Evolutionary conservation across 2,329 filamentous ascomycete species (phyloP).

Genomic region (Didymellaceae sp.): DNA sequence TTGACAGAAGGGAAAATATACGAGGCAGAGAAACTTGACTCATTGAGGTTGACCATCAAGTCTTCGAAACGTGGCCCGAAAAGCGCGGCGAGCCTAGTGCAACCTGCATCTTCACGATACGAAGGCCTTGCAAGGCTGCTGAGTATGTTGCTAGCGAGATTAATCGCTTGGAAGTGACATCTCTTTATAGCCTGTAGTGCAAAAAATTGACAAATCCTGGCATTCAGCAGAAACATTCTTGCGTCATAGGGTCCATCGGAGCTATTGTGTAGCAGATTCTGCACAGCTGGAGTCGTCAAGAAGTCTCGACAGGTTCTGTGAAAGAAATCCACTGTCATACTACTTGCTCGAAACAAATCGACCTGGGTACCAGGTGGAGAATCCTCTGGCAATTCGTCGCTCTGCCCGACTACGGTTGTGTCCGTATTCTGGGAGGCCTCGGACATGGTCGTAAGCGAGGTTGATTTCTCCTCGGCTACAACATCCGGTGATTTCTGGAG

Average conservation of each 20-base stretch:
- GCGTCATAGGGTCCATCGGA: background rate
- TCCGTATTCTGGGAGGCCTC: background rate
- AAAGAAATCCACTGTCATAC: background rate
- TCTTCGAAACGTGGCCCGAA: background rate
- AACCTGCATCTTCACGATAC: background rate
- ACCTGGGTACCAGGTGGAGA: background rate
- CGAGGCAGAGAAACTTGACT: background rate
- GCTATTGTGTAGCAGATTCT: background rate
- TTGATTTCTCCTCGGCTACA: background rate
- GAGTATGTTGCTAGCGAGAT: background rate
- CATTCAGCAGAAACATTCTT: background rate
- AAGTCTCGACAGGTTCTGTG: slow-evolving; percentile 1
- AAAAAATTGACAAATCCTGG: background rate
- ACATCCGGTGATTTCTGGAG: background rate
- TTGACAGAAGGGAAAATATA: background rate
- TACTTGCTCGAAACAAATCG: background rate
- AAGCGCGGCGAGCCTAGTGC: background rate
- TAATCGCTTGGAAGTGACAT: background rate
- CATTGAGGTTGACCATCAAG: background rate
- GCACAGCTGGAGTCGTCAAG: background rate
- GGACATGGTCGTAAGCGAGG: background rate
- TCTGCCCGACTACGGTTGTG: background rate
- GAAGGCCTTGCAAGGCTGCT: background rate
- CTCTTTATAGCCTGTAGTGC: background rate
- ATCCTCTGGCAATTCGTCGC: background rate